These are phyloP conservation scores for Leccinum glutinopallens DNA, from an alignment of 1,284 basidiomycete genomes.

Conservation along the genomic window DNA sequence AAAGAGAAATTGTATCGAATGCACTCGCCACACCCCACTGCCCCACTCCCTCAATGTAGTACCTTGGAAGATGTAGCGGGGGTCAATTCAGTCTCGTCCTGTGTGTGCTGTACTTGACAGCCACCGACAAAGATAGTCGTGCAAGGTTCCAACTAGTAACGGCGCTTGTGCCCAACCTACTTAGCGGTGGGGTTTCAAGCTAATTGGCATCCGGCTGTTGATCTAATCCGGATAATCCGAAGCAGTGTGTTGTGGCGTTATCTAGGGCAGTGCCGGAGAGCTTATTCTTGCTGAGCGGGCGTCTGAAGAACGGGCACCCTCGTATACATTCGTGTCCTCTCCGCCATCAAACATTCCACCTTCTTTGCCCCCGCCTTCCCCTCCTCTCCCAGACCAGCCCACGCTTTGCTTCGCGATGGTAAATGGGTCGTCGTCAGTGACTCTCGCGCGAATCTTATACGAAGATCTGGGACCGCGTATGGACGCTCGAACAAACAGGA, in stretches of 20 bases:
- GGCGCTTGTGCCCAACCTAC: neutral
- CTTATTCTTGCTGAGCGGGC: neutral
- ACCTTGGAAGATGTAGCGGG: neutral
- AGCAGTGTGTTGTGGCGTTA: neutral
- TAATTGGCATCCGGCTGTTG: neutral
- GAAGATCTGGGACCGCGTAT: conserved; percentile 54
- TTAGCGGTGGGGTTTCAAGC: neutral
- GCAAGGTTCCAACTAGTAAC: too few species aligned
- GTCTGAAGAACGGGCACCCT: conserved; percentile 61
- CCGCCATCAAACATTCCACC: conserved; percentile 77
- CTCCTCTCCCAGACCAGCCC: conserved; percentile 51
- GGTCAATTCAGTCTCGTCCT: neutral
- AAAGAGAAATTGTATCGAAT: too few species aligned
- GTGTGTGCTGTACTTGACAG: neutral
- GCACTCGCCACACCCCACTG: too few species aligned
- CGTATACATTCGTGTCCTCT: conserved; percentile 89
- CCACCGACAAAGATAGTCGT: neutral
- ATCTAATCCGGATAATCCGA: neutral
- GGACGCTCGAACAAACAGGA: conserved; percentile 10
- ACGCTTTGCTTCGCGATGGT: conserved; percentile 51
- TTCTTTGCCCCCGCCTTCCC: conserved; percentile 61
- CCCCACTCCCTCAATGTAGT: neutral
- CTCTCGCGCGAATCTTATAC: conserved; percentile 62
- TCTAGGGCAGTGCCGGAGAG: neutral
- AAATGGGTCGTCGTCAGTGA: conserved; percentile 61